These are phyloP conservation scores for Phlyctochytrium bullatum DNA, from an alignment of 192 early-diverging fungal genomes.

Conservation along the genomic window DNA sequence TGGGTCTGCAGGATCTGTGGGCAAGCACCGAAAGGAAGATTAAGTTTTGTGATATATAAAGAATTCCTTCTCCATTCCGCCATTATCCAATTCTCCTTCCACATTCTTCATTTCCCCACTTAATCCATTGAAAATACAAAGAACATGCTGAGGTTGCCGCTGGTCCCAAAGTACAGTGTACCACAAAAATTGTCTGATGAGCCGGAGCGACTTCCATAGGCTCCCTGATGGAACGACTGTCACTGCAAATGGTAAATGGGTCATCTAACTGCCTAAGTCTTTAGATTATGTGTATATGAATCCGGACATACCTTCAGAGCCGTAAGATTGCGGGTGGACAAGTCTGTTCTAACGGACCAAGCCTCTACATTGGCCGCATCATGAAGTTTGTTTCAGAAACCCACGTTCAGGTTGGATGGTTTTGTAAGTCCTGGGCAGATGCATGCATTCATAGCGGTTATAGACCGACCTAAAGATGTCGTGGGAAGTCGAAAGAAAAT, in stretches of 20 bases:
- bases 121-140: too few species aligned
- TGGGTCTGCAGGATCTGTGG: not conserved
- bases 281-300: not conserved
- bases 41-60: too few species aligned
- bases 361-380: constrained; percentile 68
- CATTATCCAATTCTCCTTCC: too few species aligned
- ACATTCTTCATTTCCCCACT: too few species aligned
- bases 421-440: constrained; percentile 65
- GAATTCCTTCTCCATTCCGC: too few species aligned
- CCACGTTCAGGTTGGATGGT: constrained; percentile 46
- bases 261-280: too few species aligned
- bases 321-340: not conserved
- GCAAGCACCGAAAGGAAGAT: constrained; percentile 13
- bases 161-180: too few species aligned
- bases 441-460: constrained; percentile 12
- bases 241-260: too few species aligned
- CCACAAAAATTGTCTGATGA: too few species aligned
- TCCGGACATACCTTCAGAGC: not conserved
- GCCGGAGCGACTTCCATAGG: too few species aligned
- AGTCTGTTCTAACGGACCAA: not conserved
- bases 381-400: constrained; percentile 68
- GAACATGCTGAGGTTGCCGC: too few species aligned
- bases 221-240: too few species aligned
- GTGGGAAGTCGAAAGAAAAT: constrained; percentile 52
- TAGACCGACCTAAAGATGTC: constrained; percentile 70